These are phyloP conservation scores for Beta corolliflora DNA, from an alignment of 179 eudicot species.

Conservation along the genomic window DNA sequence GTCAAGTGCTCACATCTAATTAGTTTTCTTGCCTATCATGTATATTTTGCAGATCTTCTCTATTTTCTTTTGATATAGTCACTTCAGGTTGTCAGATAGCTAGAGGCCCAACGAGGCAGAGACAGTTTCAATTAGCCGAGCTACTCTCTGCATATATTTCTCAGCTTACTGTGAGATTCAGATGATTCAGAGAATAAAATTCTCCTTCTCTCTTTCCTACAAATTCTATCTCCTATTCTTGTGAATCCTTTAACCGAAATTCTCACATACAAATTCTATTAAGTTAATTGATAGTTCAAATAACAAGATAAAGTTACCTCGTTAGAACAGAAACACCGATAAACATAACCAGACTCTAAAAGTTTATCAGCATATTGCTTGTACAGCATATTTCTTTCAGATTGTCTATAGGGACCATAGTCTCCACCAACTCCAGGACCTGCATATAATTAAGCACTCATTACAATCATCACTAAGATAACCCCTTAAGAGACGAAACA, in stretches of 20 bases:
- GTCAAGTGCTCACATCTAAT: background rate
- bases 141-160: conserved; percentile 1
- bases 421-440: conserved; percentile 91
- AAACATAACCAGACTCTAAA: conserved; percentile 76
- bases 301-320: conserved; percentile 52
- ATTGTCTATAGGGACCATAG: conserved; percentile 92
- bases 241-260: background rate
- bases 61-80: background rate
- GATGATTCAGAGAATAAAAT: background rate
- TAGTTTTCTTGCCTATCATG: background rate
- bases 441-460: conserved; percentile 23
- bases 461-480: background rate
- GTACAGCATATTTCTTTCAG: conserved; percentile 84
- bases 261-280: background rate
- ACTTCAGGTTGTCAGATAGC: background rate
- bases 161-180: background rate
- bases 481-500: background rate
- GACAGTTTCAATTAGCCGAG: background rate
- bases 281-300: background rate
- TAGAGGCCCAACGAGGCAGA: background rate
- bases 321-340: conserved; percentile 87
- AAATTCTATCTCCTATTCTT: background rate
- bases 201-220: background rate
- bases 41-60: background rate
- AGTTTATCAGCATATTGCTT: conserved; percentile 87